phyloP scores from a whole-genome alignment of 257 asterid genomes.

The Datura wrightii region DNA sequence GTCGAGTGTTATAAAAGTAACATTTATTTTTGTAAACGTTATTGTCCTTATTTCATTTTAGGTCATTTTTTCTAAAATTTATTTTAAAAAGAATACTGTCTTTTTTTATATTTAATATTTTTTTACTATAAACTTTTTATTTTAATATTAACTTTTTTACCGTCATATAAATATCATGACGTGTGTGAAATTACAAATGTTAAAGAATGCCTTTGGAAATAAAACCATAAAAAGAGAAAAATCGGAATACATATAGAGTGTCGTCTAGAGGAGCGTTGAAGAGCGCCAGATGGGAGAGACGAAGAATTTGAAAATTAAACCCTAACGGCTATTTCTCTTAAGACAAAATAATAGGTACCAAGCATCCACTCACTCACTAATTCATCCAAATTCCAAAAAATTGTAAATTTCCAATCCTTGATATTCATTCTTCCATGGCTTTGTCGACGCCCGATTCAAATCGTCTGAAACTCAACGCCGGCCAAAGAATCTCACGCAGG shows the following conservation, averaged over 20 bases:
- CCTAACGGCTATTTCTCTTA: conserved; percentile 26
- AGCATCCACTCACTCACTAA: neutral
- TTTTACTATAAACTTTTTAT: too few relatives aligned
- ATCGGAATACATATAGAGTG: neutral
- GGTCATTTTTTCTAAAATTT: too few relatives aligned
- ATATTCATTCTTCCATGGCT: conserved; percentile 40
- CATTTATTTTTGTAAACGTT: too few relatives aligned
- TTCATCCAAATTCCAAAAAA: neutral
- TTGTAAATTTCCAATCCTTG: neutral
- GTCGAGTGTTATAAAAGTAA: too few relatives aligned
- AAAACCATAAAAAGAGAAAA: neutral
- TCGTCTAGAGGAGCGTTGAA: neutral
- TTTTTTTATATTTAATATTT: too few relatives aligned
- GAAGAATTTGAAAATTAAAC: conserved; percentile 17
- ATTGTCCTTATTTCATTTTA: too few relatives aligned
- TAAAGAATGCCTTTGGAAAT: too few relatives aligned
- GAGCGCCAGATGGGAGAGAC: neutral
- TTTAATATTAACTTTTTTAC: too few relatives aligned
- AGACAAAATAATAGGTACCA: neutral
- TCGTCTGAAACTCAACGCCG: conserved; percentile 32
- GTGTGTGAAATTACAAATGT: too few relatives aligned
- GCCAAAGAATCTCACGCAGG: conserved; percentile 41
- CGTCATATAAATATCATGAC: too few relatives aligned
- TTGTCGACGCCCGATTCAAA: conserved; percentile 39
- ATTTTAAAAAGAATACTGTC: too few relatives aligned